These are phyloP conservation scores for Ophioceras dolichostomum DNA, from an alignment of 2,329 filamentous ascomycete genomes.

Conservation along the genomic window DNA sequence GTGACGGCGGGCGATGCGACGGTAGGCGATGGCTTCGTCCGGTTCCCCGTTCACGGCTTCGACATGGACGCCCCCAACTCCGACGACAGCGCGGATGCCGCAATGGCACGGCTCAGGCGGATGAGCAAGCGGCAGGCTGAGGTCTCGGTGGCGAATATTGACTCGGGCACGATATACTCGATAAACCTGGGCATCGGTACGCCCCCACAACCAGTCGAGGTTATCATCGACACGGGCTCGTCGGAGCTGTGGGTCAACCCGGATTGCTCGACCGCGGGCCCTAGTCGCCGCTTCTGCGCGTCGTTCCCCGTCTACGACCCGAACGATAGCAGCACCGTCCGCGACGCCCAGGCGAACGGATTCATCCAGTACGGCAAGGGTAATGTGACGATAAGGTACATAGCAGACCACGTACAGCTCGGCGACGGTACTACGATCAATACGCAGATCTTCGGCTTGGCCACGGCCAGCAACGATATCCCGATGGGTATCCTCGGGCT, in stretches of 20 bases:
- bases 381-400: conserved; percentile 26
- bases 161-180: conserved; percentile 2
- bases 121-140: neutral
- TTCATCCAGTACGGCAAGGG: conserved; percentile 33
- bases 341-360: conserved; percentile 13
- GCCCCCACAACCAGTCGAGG: conserved; percentile 32
- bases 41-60: neutral
- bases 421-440: neutral
- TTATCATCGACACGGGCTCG: conserved; percentile 41
- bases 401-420: conserved; percentile 23
- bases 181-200: conserved; percentile 25
- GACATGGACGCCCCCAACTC: neutral
- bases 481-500: conserved; percentile 54
- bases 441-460: conserved; percentile 47
- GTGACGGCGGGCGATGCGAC: neutral
- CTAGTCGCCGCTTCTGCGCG: conserved; percentile 22
- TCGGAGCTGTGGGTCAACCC: conserved; percentile 49
- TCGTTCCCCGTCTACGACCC: conserved; percentile 26
- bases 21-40: conserved; percentile 1
- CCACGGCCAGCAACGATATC: conserved; percentile 28
- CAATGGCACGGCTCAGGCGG: no score
- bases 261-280: conserved; percentile 29
- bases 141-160: neutral
- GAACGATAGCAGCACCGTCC: conserved; percentile 19
- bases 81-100: neutral